Evolutionary conservation across 2,329 filamentous ascomycete genomes (phyloP).

Genomic region (Exophiala spinifera): DNA sequence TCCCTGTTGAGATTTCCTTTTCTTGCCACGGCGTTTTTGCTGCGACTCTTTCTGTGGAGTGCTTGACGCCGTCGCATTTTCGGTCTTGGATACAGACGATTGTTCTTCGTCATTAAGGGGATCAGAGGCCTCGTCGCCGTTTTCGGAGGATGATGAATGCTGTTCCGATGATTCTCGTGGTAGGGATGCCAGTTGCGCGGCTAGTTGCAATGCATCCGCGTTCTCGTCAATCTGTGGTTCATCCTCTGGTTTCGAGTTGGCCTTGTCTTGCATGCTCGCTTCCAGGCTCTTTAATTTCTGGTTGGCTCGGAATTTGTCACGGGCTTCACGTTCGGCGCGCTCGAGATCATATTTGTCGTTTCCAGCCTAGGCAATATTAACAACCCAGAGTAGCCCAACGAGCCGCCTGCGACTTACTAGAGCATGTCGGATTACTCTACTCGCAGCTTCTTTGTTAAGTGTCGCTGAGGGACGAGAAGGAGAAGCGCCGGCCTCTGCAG

Average conservation of each 20-base stretch:
- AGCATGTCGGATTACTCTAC: constrained; percentile 77
- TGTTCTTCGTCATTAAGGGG: neutral
- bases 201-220: constrained; percentile 12
- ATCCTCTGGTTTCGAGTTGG: constrained; percentile 2
- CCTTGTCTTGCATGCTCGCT: constrained; percentile 13
- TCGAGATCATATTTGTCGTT: constrained; percentile 53
- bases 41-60: neutral
- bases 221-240: neutral
- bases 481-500: constrained; percentile 60
- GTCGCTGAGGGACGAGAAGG: constrained; percentile 55
- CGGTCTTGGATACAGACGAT: neutral
- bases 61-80: neutral
- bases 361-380: constrained; percentile 36
- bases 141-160: constrained; percentile 3
- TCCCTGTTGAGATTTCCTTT: constrained; percentile 4
- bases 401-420: constrained; percentile 47
- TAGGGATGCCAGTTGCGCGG: constrained; percentile 10
- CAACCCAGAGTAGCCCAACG: neutral
- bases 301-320: constrained; percentile 50
- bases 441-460: constrained; percentile 72
- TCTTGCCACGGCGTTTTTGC: constrained; percentile 4
- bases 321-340: constrained; percentile 49
- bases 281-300: constrained; percentile 36
- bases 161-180: neutral
- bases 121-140: constrained; percentile 1